Evolutionary conservation across 2,329 filamentous ascomycete species (phyloP), one percentile per base, ranked within the genome.

Genomic region (Lecanicillium sp.): DNA sequence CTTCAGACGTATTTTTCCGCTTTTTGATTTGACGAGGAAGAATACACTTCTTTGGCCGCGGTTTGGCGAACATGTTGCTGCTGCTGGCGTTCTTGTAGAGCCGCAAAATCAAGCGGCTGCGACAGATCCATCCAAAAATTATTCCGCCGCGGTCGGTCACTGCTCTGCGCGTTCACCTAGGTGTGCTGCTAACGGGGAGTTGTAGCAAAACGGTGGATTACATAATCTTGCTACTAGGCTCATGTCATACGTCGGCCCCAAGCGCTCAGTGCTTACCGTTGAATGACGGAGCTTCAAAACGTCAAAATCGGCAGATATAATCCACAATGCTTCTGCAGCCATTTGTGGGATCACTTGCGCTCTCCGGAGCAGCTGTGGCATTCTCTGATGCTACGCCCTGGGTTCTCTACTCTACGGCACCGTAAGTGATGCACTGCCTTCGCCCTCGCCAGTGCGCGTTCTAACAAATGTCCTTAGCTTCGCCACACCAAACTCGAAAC

Each of bases 361-460:
- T 79, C 58, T 73, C 78, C 56, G 74, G 78, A 51, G 73, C 75
- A 20, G 81, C 76, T 37, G 71, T 81, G 52, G 90, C 88, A 21
- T 93, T 95, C 65, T 82, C 80, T 54, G 85, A 95, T 67, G 89
- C 90, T 2, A 90, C 88, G 47, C 91, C 93, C 15, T 93, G 95
- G 67, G 78, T 95, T 63, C 71, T 96, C 56, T 84, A 94, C 65
- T 96, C 91, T 26, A 91, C 85, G 38, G 78, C 85, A 53, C 73
- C 83, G 90, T 95, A 83, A 60, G 84, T 61, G 46, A 52, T 47
- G 52, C 48, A 49, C 51, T 48, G 36, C 11, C 26, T 17, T 30
- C 36, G 14, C 27, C 38, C 30, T 41, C 37, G 9, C 33, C 35
- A 27, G 27, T 35, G 29, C 41, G 20, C n/a, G 23, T 30, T 30